Evolutionary conservation across 2,329 filamentous ascomycete genomes (phyloP).

Genomic region (Colletotrichum noveboracense): DNA sequence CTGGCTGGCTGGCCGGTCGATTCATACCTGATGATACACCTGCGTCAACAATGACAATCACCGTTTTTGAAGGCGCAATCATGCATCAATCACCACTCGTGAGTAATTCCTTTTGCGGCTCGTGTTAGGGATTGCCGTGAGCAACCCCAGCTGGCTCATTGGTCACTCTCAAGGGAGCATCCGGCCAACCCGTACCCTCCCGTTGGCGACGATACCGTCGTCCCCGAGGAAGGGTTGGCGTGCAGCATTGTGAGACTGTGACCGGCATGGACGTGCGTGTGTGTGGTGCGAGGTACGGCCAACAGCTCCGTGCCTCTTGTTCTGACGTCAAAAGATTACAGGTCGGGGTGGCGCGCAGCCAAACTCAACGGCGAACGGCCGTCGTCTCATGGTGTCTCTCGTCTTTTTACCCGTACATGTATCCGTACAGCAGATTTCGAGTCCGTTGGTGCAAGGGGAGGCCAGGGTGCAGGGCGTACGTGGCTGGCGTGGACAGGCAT

Average conservation of each 20-base stretch:
- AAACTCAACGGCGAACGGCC: background rate
- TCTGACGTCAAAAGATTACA: constrained; percentile 3
- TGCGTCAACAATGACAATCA: background rate
- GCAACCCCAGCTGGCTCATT: background rate
- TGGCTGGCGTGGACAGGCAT: constrained; percentile 16
- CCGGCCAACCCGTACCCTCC: background rate
- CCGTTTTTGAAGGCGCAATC: background rate
- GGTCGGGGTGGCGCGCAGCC: background rate
- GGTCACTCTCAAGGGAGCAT: background rate
- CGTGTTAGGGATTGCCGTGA: background rate
- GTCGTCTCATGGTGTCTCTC: constrained; percentile 15
- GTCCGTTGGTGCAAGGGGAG: constrained; percentile 11
- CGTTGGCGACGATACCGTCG: background rate
- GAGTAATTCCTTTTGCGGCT: background rate
- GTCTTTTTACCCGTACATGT: constrained; percentile 6
- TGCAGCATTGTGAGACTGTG: constrained; percentile 5
- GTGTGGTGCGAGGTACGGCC: background rate
- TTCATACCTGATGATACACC: background rate
- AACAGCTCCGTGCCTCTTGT: background rate
- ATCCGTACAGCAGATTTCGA: constrained; percentile 4
- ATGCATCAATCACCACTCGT: background rate
- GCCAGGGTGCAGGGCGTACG: constrained; percentile 14
- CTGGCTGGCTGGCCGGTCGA: background rate
- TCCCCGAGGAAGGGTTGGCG: background rate
- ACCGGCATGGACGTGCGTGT: background rate